These are phyloP conservation scores for Sanchytrium tribonematis DNA, from an alignment of 371 early-diverging fungal species.

Conservation along the genomic window DNA sequence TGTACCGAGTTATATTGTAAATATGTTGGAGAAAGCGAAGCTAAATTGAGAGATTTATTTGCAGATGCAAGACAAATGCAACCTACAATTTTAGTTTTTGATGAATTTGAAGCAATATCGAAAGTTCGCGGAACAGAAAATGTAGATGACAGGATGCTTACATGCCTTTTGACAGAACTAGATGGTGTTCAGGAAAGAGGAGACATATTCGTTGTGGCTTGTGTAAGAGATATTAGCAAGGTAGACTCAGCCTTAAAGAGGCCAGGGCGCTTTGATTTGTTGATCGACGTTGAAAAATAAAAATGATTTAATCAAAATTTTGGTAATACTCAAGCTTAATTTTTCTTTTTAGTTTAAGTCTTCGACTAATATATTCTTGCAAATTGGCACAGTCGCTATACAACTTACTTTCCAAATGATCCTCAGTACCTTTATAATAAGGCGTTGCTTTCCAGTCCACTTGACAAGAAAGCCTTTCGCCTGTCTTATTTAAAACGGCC, in stretches of 20 bases:
- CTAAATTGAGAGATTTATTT: slow-evolving; percentile 45
- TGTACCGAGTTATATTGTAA: slow-evolving; percentile 53
- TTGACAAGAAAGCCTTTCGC: neutral
- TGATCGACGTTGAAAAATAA: neutral
- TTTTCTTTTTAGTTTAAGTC: neutral
- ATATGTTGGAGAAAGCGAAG: slow-evolving; percentile 74
- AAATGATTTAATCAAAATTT: neutral
- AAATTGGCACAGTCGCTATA: neutral
- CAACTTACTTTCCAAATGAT: neutral
- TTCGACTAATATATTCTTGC: neutral
- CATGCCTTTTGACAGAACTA: neutral
- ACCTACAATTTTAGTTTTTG: slow-evolving; percentile 69
- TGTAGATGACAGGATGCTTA: neutral
- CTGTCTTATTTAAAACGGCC: neutral
- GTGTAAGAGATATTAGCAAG: neutral
- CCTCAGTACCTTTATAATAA: neutral
- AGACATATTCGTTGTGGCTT: neutral
- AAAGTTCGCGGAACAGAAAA: neutral
- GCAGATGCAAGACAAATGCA: slow-evolving; percentile 39
- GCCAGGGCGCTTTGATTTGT: neutral
- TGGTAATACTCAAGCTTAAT: neutral
- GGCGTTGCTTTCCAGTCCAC: neutral
- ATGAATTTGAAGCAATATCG: slow-evolving; percentile 51
- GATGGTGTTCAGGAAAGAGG: neutral
- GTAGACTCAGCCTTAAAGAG: neutral